Conservation (phyloP, 768 basidiomycete species). For the Erythrobasidium yunnanense region DNA sequence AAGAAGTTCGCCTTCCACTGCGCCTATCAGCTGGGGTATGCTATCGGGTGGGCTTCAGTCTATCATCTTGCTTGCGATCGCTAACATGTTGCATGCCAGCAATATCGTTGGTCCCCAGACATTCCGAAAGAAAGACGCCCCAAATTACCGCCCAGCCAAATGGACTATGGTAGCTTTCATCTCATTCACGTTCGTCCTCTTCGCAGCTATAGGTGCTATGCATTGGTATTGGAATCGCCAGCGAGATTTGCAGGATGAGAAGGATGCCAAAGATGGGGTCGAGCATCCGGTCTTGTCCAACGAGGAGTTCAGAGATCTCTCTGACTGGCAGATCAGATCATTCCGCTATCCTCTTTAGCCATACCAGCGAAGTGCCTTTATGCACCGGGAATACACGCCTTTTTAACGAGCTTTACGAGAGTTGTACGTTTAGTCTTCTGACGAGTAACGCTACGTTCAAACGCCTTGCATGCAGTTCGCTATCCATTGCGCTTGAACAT, state of each 20-base stretch:
- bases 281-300: constrained; percentile 19
- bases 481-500: no score
- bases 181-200: background rate
- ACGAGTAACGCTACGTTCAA: no score
- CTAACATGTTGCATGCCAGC: background rate
- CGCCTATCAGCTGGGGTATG: constrained; percentile 17
- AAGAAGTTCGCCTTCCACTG: constrained; percentile 32
- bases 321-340: constrained; percentile 26
- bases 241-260: constrained; percentile 14
- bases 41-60: background rate
- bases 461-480: no score
- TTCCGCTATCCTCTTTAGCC: constrained; percentile 28
- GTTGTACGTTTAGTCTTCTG: no score
- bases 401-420: no score
- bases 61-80: background rate
- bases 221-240: constrained; percentile 21
- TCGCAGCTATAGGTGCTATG: background rate
- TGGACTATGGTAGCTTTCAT: constrained; percentile 9
- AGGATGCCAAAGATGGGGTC: background rate
- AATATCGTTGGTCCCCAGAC: constrained; percentile 29
- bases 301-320: constrained; percentile 30
- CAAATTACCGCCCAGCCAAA: background rate
- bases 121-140: constrained; percentile 14
- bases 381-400: no score
- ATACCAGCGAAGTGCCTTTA: no score